phyloP scores from a whole-genome alignment of 2,329 filamentous ascomycete genomes.

The Pseudocercospora crystallina region DNA sequence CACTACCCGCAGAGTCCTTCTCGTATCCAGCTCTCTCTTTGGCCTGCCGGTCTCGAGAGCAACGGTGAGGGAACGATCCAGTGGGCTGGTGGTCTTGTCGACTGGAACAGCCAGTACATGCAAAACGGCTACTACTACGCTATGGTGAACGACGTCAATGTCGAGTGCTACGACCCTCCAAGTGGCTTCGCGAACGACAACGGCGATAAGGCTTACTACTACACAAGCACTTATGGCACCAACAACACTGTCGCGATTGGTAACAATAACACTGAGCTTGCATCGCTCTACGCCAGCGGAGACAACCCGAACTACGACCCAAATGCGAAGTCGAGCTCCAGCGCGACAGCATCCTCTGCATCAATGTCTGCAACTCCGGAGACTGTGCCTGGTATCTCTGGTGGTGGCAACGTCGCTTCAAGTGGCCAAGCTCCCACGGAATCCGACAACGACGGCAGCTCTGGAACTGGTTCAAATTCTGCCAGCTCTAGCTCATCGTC shows the following conservation, averaged over 20 bases:
- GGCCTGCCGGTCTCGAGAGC: constrained; percentile 79
- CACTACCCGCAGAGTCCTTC: constrained; percentile 88
- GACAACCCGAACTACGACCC: constrained; percentile 61
- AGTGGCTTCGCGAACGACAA: constrained; percentile 59
- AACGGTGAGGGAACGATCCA: constrained; percentile 82
- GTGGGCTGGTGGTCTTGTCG: constrained; percentile 87
- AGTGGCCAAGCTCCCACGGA: constrained; percentile 14
- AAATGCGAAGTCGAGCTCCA: constrained; percentile 34
- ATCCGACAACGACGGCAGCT: constrained; percentile 32
- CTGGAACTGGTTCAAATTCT: constrained; percentile 17
- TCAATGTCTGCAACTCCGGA: constrained; percentile 36
- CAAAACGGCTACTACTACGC: constrained; percentile 89
- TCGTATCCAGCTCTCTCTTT: constrained; percentile 89
- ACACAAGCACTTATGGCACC: constrained; percentile 62
- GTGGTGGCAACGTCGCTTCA: constrained; percentile 32
- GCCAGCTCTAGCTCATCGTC: constrained; percentile 18
- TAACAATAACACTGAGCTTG: constrained; percentile 71
- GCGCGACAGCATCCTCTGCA: constrained; percentile 30
- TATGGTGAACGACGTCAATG: constrained; percentile 70
- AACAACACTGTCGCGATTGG: constrained; percentile 78
- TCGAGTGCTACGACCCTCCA: constrained; percentile 86
- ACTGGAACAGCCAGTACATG: constrained; percentile 84
- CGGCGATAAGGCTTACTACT: constrained; percentile 70
- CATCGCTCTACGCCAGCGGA: constrained; percentile 78
- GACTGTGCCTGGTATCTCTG: constrained; percentile 58